These are phyloP conservation scores for Hanseniaspora vineae DNA, from an alignment of 805 yeast genomes.

Conservation along the genomic window DNA sequence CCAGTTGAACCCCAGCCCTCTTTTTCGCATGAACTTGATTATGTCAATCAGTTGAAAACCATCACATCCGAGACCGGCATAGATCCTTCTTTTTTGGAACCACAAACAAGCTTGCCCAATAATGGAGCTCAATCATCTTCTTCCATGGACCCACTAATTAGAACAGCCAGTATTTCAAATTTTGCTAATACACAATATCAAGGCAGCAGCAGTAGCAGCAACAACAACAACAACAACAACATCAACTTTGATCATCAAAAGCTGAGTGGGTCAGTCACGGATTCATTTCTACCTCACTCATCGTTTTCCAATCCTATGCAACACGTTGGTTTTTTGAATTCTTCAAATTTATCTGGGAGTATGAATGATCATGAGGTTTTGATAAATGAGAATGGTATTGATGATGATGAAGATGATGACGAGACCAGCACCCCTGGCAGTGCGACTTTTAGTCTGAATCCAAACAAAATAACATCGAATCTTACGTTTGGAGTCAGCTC, in stretches of 20 bases:
- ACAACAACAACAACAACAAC: not conserved
- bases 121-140: not conserved
- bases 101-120: not conserved
- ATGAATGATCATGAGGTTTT: not conserved
- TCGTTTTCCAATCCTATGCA: constrained; percentile 10
- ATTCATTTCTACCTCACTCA: not conserved
- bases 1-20: no score
- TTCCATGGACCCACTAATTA: not conserved
- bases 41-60: not conserved
- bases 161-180: not conserved
- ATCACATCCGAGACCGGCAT: not conserved
- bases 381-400: not conserved
- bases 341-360: not conserved
- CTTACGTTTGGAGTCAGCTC: no score
- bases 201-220: not conserved
- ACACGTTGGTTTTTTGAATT: constrained; percentile 9
- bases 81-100: not conserved
- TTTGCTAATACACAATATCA: not conserved
- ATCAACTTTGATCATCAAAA: not conserved
- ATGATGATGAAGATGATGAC: not conserved
- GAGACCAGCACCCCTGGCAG: not conserved
- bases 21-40: not conserved
- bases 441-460: not conserved
- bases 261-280: not conserved
- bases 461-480: not conserved